Percentiles rank a stretch among this genome's conserved stretches.
Evolutionary conservation across 2,329 filamentous ascomycete species (phyloP).

Genomic region (Aspergillus brasiliensis): DNA sequence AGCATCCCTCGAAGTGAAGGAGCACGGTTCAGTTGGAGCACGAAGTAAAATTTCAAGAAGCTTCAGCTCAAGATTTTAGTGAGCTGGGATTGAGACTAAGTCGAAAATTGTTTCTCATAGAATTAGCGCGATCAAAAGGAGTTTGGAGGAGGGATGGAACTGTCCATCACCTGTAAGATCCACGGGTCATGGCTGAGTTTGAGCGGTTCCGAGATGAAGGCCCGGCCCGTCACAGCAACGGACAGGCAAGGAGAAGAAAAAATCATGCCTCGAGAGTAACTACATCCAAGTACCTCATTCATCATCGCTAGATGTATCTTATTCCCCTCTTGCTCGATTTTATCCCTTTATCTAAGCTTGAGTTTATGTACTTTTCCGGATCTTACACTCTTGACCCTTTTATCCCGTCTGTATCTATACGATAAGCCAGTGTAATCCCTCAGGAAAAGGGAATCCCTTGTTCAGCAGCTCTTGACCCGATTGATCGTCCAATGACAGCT

Average conservation of each 20-base stretch:
- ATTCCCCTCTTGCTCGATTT: no score
- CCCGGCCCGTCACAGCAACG: slow-evolving; percentile 18
- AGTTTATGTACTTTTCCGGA: neutral
- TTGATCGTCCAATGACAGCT: neutral
- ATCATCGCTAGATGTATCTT: neutral
- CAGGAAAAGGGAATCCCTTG: neutral
- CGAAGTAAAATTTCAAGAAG: neutral
- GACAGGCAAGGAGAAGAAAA: slow-evolving; percentile 1
- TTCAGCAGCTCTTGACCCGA: neutral
- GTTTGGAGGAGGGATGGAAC: neutral
- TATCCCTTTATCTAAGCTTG: neutral
- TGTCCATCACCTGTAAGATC: neutral
- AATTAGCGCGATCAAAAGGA: neutral
- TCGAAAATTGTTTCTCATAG: neutral
- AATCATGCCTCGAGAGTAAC: neutral
- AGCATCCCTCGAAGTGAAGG: neutral
- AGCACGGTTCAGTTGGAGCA: neutral
- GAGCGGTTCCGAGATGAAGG: slow-evolving; percentile 13
- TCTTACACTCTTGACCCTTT: neutral
- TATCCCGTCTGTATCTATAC: neutral
- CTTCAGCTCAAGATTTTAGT: neutral
- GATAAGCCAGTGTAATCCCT: neutral
- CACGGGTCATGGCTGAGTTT: neutral
- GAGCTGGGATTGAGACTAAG: neutral
- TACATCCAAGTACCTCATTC: neutral